Conservation (phyloP, 2,329 filamentous ascomycete species). For the Fusarium sp. region DNA sequence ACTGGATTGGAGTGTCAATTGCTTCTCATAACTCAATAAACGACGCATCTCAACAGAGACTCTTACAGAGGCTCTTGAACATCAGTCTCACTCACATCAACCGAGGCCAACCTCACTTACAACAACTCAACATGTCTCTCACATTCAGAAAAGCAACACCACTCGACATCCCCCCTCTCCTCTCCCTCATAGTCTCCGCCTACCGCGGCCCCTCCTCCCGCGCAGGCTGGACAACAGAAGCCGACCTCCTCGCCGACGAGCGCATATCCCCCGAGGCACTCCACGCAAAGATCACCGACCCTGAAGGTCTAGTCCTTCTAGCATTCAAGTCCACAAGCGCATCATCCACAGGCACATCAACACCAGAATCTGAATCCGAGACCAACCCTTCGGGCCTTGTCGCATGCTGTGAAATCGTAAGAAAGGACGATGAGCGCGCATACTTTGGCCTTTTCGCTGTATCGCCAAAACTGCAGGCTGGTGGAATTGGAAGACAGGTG, state of each 20-base stretch:
- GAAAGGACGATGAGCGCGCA: constrained; percentile 45
- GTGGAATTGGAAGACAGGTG: constrained; percentile 57
- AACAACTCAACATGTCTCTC: constrained; percentile 25
- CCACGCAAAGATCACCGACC: constrained; percentile 54
- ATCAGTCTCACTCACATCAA: neutral
- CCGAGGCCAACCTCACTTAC: neutral
- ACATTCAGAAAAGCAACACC: constrained; percentile 46
- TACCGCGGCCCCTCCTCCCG: constrained; percentile 58
- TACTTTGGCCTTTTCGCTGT: constrained; percentile 64
- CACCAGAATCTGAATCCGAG: constrained; percentile 17
- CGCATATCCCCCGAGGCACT: constrained; percentile 56
- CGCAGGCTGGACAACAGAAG: constrained; percentile 61
- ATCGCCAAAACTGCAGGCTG: constrained; percentile 55
- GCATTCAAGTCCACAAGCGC: constrained; percentile 38
- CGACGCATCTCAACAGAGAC: neutral
- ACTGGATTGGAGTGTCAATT: no score
- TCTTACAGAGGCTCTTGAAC: neutral
- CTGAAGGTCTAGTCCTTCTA: constrained; percentile 53
- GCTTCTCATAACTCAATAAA: neutral
- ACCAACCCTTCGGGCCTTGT: constrained; percentile 47
- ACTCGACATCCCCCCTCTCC: constrained; percentile 49
- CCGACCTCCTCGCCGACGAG: constrained; percentile 56
- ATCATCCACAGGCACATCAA: constrained; percentile 13
- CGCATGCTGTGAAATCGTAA: constrained; percentile 59
- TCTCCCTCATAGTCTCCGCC: constrained; percentile 56